Base-by-base conservation (phyloP, 495 filamentous ascomycete species). In the Penicilliopsis zonata region DNA sequence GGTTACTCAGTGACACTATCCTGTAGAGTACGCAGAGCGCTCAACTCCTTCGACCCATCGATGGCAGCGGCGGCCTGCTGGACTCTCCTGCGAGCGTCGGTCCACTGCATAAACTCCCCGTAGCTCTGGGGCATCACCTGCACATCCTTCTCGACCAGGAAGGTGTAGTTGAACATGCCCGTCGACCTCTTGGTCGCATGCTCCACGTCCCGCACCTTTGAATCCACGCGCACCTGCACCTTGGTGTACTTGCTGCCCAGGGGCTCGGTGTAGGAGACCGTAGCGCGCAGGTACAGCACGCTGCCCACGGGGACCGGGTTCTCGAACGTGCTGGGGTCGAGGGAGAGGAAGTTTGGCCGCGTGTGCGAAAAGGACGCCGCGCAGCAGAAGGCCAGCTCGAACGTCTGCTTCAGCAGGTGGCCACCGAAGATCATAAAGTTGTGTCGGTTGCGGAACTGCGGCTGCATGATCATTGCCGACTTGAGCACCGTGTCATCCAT, bases 341-440 rank as follows among this genome's bases (percentile, higher is more conserved):
- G 65, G 3, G 72, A 74, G 30, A 88, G 59, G 57, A 88, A 92
- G 9, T 74, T 82, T 3, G 84, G 84, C 0, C 82, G 64, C 0
- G 69, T 61, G 49, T 86, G 82, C 0, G 82, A 70, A 41, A 82
- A 82, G 3, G 78, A 74, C 0, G 84, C 81, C n/a, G 77, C 80
- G 49, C 80, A 85, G 53, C 78, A 84, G 58, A 92, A 92, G n/a
- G 84, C 82, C 1, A 92, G 67, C 54, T 92, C 84, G 45, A 87
- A 87, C 3, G 80, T 80, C 39, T 79, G 72, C 49, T 85, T 85
- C 0, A 92, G 65, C 1, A 88, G 71, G 52, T 83, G 87, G 13
- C 84, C 84, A 14, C 84, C 84, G 46, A 88, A 92, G 31, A 92
- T 86, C 82, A 86, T 86, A 61, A 86, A 86, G 43, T 82, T 79